phyloP scores from a whole-genome alignment of 176 grass and related monocot species.

The Stipa capillata region DNA sequence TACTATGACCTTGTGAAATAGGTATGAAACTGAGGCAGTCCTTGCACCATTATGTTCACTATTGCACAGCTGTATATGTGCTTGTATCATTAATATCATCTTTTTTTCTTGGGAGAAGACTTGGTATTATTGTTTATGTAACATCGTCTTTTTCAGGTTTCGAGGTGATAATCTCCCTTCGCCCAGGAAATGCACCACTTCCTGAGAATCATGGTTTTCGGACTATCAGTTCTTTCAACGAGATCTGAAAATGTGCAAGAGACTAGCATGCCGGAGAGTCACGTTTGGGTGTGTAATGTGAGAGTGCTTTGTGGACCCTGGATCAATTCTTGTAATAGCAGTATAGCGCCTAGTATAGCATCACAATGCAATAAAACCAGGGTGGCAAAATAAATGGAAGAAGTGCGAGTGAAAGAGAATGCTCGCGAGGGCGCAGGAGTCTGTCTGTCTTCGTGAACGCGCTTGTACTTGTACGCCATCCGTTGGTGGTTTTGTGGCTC shows the following conservation, averaged over 20 bases:
- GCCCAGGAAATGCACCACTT: conserved; percentile 49
- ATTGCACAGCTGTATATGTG: not conserved
- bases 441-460: not conserved
- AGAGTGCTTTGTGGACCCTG: not conserved
- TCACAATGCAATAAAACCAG: not conserved
- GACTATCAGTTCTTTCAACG: conserved; percentile 45
- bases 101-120: not conserved
- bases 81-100: not conserved
- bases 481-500: not conserved
- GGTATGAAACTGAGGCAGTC: not conserved
- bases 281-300: not conserved
- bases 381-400: conserved; percentile 4
- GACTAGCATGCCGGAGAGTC: not conserved
- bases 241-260: conserved; percentile 31
- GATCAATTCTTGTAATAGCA: not conserved
- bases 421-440: not conserved
- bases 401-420: not conserved
- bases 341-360: not conserved
- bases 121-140: not conserved
- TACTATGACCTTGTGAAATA: not conserved
- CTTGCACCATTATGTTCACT: not conserved
- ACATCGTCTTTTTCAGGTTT: conserved; percentile 35
- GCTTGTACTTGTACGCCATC: not conserved
- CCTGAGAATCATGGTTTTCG: conserved; percentile 52
- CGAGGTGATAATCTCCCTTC: conserved; percentile 47